Base-by-base conservation (phyloP, 768 basidiomycete genomes). In the Myochromella boudieri region DNA sequence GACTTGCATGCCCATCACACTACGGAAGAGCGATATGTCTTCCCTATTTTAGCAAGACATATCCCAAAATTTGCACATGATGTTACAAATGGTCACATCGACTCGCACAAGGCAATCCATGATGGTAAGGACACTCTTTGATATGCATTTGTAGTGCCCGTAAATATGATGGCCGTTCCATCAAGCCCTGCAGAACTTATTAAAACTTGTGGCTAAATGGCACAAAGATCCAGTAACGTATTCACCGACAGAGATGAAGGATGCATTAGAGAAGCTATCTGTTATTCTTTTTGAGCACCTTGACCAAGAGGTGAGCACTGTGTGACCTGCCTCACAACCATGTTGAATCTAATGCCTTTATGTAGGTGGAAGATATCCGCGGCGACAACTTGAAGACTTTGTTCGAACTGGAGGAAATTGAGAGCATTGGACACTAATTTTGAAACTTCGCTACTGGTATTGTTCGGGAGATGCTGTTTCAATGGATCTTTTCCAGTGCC, bases 1-100 rank as follows among this genome's bases (percentile, higher is more conserved):
- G 81, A 78, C 46, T 60, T 83, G 34, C 77, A 72, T 1, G 64
- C 69, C 52, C 81, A 83, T 53, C 81, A 82, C 55, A 76, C 71
- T 9, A 76, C 78, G 48, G 80, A 81, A 52, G 79, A 81, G 57
- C 60, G 63, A 11, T 63, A 72, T 48, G 58, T 82, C 21, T 83
- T 82, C 59, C 80, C 80, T 1, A 50, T 72, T 4, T 65, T 83
- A 11, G 78, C 69, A 1, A 68, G 69, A 51, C 64, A 63, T 21
- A 77, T 83, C 71, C 70, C 74, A 10, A 58, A 71, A 53, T 81
- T 82, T 53, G 58, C 69, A 3, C 60, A 61, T 8, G 55, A 62
- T 37, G 60, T 64, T 14, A 66, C 72, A 42, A 71, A 70, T 26
- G 68, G 62, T 9, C 80, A 81, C 53, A 54, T 78, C 21, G 65